Base-by-base conservation (phyloP, 495 filamentous ascomycete genomes). In the Aeminium ludgeri region DNA sequence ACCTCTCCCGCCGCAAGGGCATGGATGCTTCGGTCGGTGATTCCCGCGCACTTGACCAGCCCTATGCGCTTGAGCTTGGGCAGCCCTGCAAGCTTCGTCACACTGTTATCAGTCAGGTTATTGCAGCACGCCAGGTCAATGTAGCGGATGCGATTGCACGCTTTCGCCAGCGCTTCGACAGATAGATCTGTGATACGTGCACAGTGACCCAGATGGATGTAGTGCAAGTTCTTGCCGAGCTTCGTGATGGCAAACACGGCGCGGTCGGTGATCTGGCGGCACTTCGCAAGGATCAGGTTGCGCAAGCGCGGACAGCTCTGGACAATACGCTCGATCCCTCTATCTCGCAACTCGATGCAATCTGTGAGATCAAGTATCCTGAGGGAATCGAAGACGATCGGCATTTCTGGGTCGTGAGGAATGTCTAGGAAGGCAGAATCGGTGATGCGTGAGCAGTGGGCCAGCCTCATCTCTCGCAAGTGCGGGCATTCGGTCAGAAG, bases 81-180 rank as follows among this genome's bases (percentile, higher is more conserved):
- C 19, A 99, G 67, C 8, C 66, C 73, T 1, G 91, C 86, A 18
- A 99, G 66, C 46, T 80, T 76, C 39, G 69, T 75, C n/a, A 99
- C 78, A 34, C 84, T 93, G 1, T 61, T 60, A 51, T 99, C 89
- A 0, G 91, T 95, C 37, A 99, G 66, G 45, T 78, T 74, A n/a
- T 67, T 69, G 59, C 91, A 99, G 64, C 91, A 96, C 10, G 91
- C 91, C 36, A 99, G 61, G 54, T 99, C 91, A 41, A 99, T 96
- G 53, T 99, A 99, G 36, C 91, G 69, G 48, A 99, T 95, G 25
- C 91, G 73, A 60, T 86, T 95, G 65, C 91, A 99, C 30, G 61
- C 61, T 44, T 78, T 76, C 29, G 93, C 85, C 6, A 99, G 66
- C 30, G 76, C 73, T 36, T 77, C 76, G 6, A 99, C 83, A 6